A percentile compares a stretch with the other conserved stretches of the same genome.
phyloP scores from a whole-genome alignment of 371 early-diverging fungal species.

The Saksenaea vasiformis region DNA sequence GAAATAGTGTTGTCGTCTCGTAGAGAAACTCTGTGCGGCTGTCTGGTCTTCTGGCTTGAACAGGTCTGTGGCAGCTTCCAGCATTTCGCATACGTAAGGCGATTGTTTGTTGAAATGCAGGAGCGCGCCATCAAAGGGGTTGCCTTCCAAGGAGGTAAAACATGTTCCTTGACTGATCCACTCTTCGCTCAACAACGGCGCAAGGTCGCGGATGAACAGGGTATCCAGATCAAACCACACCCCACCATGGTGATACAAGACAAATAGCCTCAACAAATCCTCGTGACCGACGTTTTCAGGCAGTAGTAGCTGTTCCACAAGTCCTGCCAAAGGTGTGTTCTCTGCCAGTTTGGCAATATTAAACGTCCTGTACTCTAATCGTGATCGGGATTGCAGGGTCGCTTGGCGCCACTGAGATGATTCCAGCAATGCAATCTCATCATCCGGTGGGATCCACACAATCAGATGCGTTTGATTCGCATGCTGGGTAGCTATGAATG shows the following conservation, averaged over 20 bases:
- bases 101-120: constrained; percentile 40
- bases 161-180: constrained; percentile 50
- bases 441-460: constrained; percentile 42
- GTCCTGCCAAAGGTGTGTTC: constrained; percentile 19
- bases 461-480: constrained; percentile 28
- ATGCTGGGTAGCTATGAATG: constrained; percentile 50
- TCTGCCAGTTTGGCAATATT: background rate
- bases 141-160: constrained; percentile 27
- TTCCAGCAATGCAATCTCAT: constrained; percentile 17
- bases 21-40: background rate
- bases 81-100: constrained; percentile 46
- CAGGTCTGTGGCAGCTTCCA: constrained; percentile 10
- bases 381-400: constrained; percentile 2
- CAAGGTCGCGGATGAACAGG: constrained; percentile 46
- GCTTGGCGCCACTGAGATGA: constrained; percentile 27
- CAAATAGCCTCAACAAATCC: constrained; percentile 33
- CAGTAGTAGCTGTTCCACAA: constrained; percentile 4
- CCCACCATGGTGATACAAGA: constrained; percentile 49
- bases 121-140: constrained; percentile 34
- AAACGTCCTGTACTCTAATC: background rate
- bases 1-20: background rate
- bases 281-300: background rate
- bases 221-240: constrained; percentile 54
- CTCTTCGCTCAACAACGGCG: constrained; percentile 42
- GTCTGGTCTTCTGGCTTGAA: background rate